Evolutionary conservation across 352 stramenopile species (phyloP), one percentile per base, ranked within the genome.

Genomic region (Vaucheria bursata): DNA sequence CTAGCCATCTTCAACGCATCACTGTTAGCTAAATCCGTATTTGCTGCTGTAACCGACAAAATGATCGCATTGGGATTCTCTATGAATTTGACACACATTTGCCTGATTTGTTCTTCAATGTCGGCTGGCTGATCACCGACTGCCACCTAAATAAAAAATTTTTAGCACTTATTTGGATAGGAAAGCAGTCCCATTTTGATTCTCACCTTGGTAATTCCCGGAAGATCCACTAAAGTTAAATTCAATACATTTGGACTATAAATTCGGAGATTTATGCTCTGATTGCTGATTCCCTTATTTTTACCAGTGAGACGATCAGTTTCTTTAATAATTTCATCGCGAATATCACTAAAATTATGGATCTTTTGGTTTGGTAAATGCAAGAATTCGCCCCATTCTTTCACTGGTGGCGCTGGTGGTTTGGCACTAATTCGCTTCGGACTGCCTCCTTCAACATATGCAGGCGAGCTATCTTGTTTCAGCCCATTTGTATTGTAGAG

Each of bases 91-190:
- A 97, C 84, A 85, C 95, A 98, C 92, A 99, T 98, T 53, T 95
- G 89, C n/a, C 94, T 91, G 86, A 99, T 99, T 85, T 98, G 96
- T 69, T 98, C 92, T 86, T 99, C 96, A 86, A 99, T 99, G 86
- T 99, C 95, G 40, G 94, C 88, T 8, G 97, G 97, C 85, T 99
- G 97, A 88, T 99, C 96, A 40, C 95, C 94, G 0, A 99, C 93
- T 0, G 95, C 93, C 70, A 99, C 95, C 83, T 93, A 36, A 35
- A 75, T 45, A 29, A 4, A 32, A 37, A 49, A 74, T 65, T 33
- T 79, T 69, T 45, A 18, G 12, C 5, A 69, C 5, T 45, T 18
- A 69, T 35, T 12, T 12, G 39, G 5, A 50, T 50, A 50, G 5
- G 39, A 5, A 12, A 50, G 5, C 39, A 12, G 39, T 50, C 39